Conservation (phyloP, 768 basidiomycete genomes). For the Lanmaoa rubissima region DNA sequence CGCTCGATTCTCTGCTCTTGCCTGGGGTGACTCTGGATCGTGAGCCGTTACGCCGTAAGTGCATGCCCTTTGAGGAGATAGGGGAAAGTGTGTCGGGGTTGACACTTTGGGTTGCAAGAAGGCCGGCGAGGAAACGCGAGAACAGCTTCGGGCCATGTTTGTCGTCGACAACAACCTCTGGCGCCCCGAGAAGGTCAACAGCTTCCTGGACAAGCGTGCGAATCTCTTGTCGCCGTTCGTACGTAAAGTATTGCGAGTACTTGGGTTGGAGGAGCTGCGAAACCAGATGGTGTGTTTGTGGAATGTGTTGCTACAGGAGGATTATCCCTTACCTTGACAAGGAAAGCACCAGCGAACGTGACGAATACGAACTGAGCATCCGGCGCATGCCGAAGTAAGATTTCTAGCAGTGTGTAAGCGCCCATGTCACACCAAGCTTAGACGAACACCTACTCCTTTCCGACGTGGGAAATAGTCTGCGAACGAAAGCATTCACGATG, state of each 20-base stretch:
- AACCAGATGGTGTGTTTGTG: background rate
- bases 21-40: conserved; percentile 8
- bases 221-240: conserved; percentile 60
- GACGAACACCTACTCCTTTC: conserved; percentile 46
- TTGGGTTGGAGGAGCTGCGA: conserved; percentile 75
- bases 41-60: conserved; percentile 17
- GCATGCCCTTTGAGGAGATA: conserved; percentile 17
- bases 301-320: background rate
- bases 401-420: conserved; percentile 34
- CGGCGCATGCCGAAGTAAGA: conserved; percentile 68
- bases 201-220: conserved; percentile 61
- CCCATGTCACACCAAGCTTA: background rate
- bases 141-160: conserved; percentile 80
- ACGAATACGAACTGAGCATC: conserved; percentile 79
- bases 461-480: conserved; percentile 51
- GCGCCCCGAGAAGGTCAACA: conserved; percentile 62
- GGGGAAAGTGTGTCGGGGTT: conserved; percentile 14
- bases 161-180: conserved; percentile 75
- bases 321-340: conserved; percentile 59
- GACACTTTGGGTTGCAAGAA: conserved; percentile 60
- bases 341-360: conserved; percentile 79
- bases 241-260: conserved; percentile 58
- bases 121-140: conserved; percentile 71
- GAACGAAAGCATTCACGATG: conserved; percentile 59
- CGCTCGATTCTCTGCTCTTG: conserved; percentile 13